A percentile compares a stretch with the other conserved stretches of the same genome.
phyloP scores from a whole-genome alignment of 2,329 filamentous ascomycete species.

The Colletotrichum sansevieriae region DNA sequence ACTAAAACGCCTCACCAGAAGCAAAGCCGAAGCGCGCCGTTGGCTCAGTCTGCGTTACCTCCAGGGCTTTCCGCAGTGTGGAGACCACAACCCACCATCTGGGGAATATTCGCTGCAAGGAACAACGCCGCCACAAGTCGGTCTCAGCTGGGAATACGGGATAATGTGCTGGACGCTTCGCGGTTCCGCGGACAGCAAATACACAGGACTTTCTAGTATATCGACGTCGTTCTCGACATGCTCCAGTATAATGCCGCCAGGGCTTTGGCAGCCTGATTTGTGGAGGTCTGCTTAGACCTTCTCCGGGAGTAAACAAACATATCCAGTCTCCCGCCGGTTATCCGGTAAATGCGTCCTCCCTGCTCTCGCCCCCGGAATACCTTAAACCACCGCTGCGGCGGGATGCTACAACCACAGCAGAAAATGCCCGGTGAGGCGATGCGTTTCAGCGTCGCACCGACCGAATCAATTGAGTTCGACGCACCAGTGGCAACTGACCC shows the following conservation, averaged over 20 bases:
- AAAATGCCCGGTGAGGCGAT: neutral
- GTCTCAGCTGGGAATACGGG: neutral
- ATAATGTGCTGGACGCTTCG: neutral
- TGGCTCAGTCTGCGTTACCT: neutral
- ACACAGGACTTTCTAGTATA: neutral
- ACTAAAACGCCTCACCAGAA: slow-evolving; percentile 24
- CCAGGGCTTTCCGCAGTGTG: slow-evolving; percentile 1
- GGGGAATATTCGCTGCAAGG: slow-evolving; percentile 6
- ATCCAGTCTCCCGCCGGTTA: neutral
- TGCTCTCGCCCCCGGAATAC: slow-evolving; percentile 3
- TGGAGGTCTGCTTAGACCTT: slow-evolving; percentile 10
- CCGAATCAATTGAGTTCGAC: neutral
- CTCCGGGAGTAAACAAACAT: neutral
- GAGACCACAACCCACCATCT: neutral
- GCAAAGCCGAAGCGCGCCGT: slow-evolving; percentile 11
- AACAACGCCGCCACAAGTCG: neutral
- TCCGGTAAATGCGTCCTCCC: slow-evolving; percentile 3
- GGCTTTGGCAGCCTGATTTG: neutral
- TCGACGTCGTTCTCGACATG: neutral
- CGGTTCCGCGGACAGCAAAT: neutral
- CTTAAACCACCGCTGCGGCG: slow-evolving; percentile 7
- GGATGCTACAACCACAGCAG: neutral
- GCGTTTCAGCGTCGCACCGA: neutral
- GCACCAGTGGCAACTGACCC: too few species aligned
- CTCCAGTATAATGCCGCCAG: neutral